Evolutionary conservation across 2,329 filamentous ascomycete genomes (phyloP).

Genomic region (Cryphonectria japonica): DNA sequence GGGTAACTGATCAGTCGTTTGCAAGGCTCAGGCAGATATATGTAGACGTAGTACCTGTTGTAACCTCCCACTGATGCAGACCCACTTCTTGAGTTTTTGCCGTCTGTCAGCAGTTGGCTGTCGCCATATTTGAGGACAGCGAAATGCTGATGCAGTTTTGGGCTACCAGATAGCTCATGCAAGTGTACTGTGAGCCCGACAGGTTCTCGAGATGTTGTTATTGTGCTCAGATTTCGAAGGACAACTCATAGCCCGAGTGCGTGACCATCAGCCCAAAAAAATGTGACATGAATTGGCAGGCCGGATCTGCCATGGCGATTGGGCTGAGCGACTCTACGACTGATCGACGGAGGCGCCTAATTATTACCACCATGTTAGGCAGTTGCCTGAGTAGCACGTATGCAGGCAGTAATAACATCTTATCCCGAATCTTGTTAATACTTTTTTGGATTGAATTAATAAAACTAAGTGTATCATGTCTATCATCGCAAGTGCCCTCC

Average conservation of each 20-base stretch:
- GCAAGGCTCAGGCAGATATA: constrained; percentile 34
- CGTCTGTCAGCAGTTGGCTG: not conserved
- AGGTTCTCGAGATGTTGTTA: not conserved
- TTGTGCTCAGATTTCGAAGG: not conserved
- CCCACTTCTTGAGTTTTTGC: not conserved
- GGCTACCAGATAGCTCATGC: too few relatives aligned
- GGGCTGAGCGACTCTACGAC: not conserved
- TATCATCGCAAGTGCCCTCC: not conserved
- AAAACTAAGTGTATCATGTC: not conserved
- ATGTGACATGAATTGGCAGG: constrained; percentile 55
- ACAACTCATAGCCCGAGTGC: not conserved
- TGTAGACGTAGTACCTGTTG: not conserved
- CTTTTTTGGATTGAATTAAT: too few relatives aligned
- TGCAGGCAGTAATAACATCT: too few relatives aligned
- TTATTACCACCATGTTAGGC: too few relatives aligned
- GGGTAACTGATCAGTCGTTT: constrained; percentile 42
- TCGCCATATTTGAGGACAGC: not conserved
- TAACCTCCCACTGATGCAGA: not conserved
- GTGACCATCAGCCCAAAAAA: constrained; percentile 60
- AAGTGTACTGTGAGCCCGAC: not conserved
- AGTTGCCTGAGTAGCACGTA: too few relatives aligned
- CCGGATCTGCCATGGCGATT: constrained; percentile 45
- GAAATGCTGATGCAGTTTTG: not conserved
- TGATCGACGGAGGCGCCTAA: constrained; percentile 4
- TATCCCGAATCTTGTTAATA: too few relatives aligned